Percentiles rank a stretch among this genome's conserved stretches.
Evolutionary conservation across 352 stramenopile species (phyloP).

Genomic region (Phytophthora sp.): DNA sequence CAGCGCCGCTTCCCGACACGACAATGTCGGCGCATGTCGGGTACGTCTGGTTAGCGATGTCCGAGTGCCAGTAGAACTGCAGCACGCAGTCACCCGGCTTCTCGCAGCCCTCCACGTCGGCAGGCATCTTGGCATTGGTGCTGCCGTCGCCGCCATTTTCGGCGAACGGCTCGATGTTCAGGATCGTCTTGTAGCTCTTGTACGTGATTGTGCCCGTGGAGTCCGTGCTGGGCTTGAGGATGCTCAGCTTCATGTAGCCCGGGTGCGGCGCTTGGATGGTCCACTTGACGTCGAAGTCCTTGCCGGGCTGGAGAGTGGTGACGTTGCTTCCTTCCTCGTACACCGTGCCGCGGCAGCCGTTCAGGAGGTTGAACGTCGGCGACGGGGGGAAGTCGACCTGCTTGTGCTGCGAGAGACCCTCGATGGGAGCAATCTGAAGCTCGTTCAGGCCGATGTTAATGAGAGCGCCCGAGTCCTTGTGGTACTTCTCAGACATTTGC

Average conservation of each 20-base stretch:
- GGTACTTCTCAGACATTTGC: slow-evolving; percentile 34
- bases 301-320: slow-evolving; percentile 30
- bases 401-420: slow-evolving; percentile 31
- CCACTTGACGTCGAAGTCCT: slow-evolving; percentile 41
- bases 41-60: slow-evolving; percentile 47
- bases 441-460: slow-evolving; percentile 38
- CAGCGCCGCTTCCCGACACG: slow-evolving; percentile 25
- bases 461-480: slow-evolving; percentile 31
- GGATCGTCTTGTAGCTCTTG: slow-evolving; percentile 37
- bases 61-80: slow-evolving; percentile 50
- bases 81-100: slow-evolving; percentile 39
- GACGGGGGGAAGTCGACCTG: slow-evolving; percentile 35
- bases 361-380: slow-evolving; percentile 41
- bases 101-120: slow-evolving; percentile 41
- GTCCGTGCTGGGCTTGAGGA: slow-evolving; percentile 54
- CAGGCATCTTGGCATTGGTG: slow-evolving; percentile 42
- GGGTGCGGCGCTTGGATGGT: slow-evolving; percentile 63
- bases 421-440: slow-evolving; percentile 37
- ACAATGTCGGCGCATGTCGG: slow-evolving; percentile 44
- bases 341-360: slow-evolving; percentile 42
- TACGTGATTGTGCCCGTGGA: slow-evolving; percentile 52
- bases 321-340: slow-evolving; percentile 42
- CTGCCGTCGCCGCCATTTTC: slow-evolving; percentile 32
- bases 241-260: slow-evolving; percentile 52
- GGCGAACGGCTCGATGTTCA: slow-evolving; percentile 51